phyloP scores from a whole-genome alignment of 208 protist genomes.

The Leishmania arabica region DNA sequence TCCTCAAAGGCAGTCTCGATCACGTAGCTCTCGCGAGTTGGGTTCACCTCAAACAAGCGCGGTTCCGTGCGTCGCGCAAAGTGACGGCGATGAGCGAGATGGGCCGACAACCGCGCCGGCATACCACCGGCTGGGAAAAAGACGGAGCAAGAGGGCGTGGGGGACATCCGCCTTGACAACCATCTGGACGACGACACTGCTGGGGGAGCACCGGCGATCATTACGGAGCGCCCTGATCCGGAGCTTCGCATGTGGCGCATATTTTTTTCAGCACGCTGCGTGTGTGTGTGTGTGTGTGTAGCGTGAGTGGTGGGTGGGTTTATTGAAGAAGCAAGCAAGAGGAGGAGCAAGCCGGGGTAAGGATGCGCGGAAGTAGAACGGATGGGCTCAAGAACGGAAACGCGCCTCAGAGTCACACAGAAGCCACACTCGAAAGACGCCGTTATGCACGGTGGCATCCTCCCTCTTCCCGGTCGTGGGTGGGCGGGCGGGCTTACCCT shows the following conservation, averaged over 20 bases:
- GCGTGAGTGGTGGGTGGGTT: neutral
- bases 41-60: constrained; percentile 47
- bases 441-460: neutral
- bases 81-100: constrained; percentile 8
- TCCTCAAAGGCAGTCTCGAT: constrained; percentile 90
- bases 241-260: neutral
- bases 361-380: neutral
- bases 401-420: neutral
- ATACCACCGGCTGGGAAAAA: neutral
- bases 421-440: neutral
- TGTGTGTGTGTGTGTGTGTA: neutral
- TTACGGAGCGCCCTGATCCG: neutral
- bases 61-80: constrained; percentile 31
- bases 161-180: neutral
- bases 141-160: neutral
- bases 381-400: neutral
- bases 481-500: neutral
- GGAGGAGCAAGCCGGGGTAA: neutral
- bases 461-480: neutral
- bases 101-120: constrained; percentile 1
- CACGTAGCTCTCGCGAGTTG: constrained; percentile 49
- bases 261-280: neutral
- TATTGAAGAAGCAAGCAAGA: constrained; percentile 3
- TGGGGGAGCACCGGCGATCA: neutral
- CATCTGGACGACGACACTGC: neutral